Base-by-base conservation (phyloP, 192 early-diverging fungal genomes). In the Coemansia sp. region DNA sequence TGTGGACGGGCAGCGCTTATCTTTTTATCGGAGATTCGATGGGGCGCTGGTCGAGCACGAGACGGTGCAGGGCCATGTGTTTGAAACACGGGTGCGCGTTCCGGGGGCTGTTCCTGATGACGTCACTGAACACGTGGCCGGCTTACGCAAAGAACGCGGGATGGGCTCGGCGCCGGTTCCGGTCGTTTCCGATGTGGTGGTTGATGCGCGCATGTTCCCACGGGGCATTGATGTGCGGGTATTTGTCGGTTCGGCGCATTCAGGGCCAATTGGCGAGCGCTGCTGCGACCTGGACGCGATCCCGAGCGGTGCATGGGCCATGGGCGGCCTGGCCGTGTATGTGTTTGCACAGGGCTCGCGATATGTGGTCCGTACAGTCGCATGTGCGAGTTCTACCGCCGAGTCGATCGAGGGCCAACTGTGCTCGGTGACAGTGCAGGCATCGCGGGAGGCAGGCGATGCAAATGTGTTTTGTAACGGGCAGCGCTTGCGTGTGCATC, bases 111-210 rank as follows among this genome's bases (percentile, higher is more conserved):
- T 11, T 27, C 39, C 17, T 38, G 9, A 27, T 21, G 41, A 45
- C 29, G 62, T 57, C 43, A 23, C 29, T 4, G 55, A 5, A 8
- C 48, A 24, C 22, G 29, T 59, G 2, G 19, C n/a, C 45, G n/a
- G 77, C 72, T 74, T 74, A 73, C 76, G 58, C 59, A 69, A 79
- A 47, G 52, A 59, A 2, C 23, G 43, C 38, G 63, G 56, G 37
- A 49, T 22, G 1, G 3, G 39, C 35, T 66, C 67, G 58, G 62
- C 27, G 12, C 12, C 55, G 32, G 51, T 63, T 21, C 72, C 65
- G 56, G 73, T 72, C 32, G 60, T 81, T 45, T 65, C 73, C 73
- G 78, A 81, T 15, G 32, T 75, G 54, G 55, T 56, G 14, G 64
- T 80, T 25, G 65, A 62, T 29, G 50, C 37, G 23, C 49, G 48